Percentiles rank a stretch among this genome's conserved stretches.
These are phyloP conservation scores for Phytopythium helicoides DNA, from an alignment of 352 stramenopile species.

Conservation along the genomic window DNA sequence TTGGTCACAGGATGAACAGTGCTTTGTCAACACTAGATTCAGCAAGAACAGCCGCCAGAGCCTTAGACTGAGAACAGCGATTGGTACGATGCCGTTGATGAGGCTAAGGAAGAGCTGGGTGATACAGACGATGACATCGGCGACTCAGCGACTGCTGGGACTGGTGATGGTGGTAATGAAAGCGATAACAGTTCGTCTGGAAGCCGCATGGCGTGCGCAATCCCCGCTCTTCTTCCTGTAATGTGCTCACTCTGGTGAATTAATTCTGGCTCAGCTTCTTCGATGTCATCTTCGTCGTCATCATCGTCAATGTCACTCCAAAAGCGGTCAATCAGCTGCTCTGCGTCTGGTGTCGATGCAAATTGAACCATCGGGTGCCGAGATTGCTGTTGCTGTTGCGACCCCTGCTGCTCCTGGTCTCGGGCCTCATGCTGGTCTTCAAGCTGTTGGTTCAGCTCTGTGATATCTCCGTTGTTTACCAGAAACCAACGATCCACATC, in stretches of 20 bases:
- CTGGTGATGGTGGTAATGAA: background rate
- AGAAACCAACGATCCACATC: constrained; percentile 6
- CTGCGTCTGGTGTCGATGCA: background rate
- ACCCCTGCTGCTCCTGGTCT: background rate
- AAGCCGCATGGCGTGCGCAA: background rate
- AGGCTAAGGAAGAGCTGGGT: constrained; percentile 17
- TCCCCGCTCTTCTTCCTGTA: background rate
- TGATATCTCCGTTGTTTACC: constrained; percentile 2
- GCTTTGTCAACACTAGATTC: background rate
- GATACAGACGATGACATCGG: constrained; percentile 12
- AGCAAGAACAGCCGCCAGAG: background rate
- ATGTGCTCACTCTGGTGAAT: background rate
- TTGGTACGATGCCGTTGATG: background rate
- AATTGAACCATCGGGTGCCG: too few relatives aligned
- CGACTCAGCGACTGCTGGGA: background rate
- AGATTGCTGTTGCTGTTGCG: background rate
- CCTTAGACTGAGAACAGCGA: constrained; percentile 5
- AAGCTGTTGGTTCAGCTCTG: background rate
- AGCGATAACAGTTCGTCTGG: background rate
- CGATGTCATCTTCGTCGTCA: constrained; percentile 6
- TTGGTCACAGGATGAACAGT: too few relatives aligned
- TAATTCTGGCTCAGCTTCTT: constrained; percentile 1
- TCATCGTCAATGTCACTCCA: constrained; percentile 7
- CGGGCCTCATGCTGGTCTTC: background rate
- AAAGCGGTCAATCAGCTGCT: constrained; percentile 9